phyloP scores from a whole-genome alignment of 2,329 filamentous ascomycete species.

The Aspergillus sp. region DNA sequence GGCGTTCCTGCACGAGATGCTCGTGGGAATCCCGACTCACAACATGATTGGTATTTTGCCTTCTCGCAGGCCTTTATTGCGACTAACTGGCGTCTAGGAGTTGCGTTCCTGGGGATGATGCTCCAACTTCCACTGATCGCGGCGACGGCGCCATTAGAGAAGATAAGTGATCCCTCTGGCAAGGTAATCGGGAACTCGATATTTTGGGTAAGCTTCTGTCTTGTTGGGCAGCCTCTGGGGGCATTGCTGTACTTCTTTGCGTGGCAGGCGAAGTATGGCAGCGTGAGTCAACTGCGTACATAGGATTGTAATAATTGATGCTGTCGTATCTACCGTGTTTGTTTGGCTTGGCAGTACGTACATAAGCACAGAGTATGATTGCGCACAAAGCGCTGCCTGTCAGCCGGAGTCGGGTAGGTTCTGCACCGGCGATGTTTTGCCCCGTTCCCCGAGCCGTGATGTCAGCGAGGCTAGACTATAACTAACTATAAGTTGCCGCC shows the following conservation, averaged over 20 bases:
- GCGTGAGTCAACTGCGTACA: constrained; percentile 45
- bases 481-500: no score
- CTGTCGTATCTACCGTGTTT: not conserved
- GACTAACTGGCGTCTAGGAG: constrained; percentile 44
- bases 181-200: constrained; percentile 82
- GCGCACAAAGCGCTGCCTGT: no score
- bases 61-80: not conserved
- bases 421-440: not conserved
- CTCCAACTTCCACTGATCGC: constrained; percentile 81
- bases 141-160: constrained; percentile 69
- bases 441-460: not conserved
- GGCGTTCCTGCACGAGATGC: constrained; percentile 78
- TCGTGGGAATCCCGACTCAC: constrained; percentile 90
- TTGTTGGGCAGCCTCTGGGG: constrained; percentile 88
- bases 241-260: constrained; percentile 94
- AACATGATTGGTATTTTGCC: constrained; percentile 65
- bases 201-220: constrained; percentile 94
- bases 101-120: constrained; percentile 91
- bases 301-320: no score
- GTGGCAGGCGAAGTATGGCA: constrained; percentile 96
- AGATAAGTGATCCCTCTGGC: constrained; percentile 63
- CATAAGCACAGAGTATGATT: no score
- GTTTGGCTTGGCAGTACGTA: not conserved
- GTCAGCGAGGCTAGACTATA: no score
- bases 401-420: not conserved